Evolutionary conservation across 1,284 basidiomycete species (phyloP).

Genomic region (Hemileia vastatrix): DNA sequence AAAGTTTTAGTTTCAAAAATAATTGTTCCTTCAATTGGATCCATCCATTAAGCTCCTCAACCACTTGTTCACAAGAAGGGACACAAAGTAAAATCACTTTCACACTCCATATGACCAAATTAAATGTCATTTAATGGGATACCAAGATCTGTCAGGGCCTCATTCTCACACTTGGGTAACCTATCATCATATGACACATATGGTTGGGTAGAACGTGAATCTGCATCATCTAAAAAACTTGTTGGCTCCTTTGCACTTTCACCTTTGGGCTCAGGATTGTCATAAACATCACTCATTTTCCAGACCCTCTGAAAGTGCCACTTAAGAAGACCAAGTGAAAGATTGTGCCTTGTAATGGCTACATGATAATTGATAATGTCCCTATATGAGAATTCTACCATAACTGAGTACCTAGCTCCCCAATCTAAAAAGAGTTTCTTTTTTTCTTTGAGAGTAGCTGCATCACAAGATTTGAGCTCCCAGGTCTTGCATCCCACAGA

Average conservation of each 20-base stretch:
- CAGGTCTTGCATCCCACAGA: background rate
- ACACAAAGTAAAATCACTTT: background rate
- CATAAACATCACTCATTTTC: background rate
- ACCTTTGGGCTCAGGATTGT: background rate
- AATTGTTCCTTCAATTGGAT: background rate
- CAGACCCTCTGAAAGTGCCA: no score
- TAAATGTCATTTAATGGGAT: no score
- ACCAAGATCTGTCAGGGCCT: no score
- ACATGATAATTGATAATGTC: background rate
- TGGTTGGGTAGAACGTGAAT: background rate
- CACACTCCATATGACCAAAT: no score
- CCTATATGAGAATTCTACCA: background rate
- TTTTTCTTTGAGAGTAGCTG: background rate
- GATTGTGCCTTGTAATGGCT: background rate
- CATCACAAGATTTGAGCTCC: background rate
- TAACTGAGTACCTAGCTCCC: background rate
- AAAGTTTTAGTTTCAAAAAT: background rate
- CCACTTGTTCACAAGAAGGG: background rate
- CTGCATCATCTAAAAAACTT: background rate
- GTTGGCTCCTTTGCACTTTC: background rate
- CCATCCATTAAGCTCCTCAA: background rate
- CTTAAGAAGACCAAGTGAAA: no score
- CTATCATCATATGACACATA: no score
- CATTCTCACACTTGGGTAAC: background rate
- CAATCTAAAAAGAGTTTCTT: background rate